These are phyloP conservation scores for Hypoxylon sp. DNA, from an alignment of 2,329 filamentous ascomycete genomes.

Conservation along the genomic window DNA sequence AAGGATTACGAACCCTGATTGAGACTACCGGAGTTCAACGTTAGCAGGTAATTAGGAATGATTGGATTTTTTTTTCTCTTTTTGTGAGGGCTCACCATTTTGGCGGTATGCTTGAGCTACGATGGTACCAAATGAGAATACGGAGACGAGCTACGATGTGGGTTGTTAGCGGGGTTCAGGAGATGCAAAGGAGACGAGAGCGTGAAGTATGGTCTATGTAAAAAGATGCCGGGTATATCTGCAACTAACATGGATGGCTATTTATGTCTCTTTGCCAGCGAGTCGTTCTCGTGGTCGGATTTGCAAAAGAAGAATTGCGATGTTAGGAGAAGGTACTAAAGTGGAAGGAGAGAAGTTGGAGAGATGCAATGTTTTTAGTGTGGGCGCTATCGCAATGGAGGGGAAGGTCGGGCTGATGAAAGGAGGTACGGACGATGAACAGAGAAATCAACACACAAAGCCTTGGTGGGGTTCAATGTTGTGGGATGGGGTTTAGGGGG, in stretches of 20 bases:
- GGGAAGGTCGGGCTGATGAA: slow-evolving; percentile 51
- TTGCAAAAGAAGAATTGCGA: slow-evolving; percentile 37
- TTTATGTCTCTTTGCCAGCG: slow-evolving; percentile 22
- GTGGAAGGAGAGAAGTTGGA: slow-evolving; percentile 43
- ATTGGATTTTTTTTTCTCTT: slow-evolving; percentile 13
- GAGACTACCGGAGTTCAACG: slow-evolving; percentile 65
- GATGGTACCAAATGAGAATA: slow-evolving; percentile 45
- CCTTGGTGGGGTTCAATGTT: slow-evolving; percentile 48
- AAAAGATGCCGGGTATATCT: slow-evolving; percentile 21
- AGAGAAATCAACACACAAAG: slow-evolving; percentile 46
- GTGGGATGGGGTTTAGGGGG: slow-evolving; percentile 27
- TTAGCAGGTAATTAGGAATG: slow-evolving; percentile 36
- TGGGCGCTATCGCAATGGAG: slow-evolving; percentile 54
- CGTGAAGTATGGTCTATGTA: slow-evolving; percentile 26
- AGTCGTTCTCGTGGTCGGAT: slow-evolving; percentile 29
- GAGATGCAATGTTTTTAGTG: slow-evolving; percentile 51
- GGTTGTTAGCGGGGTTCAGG: slow-evolving; percentile 50
- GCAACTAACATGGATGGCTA: slow-evolving; percentile 40
- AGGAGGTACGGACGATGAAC: slow-evolving; percentile 39
- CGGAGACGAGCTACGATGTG: slow-evolving; percentile 49
- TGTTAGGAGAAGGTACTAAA: slow-evolving; percentile 34
- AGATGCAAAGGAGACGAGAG: slow-evolving; percentile 18
- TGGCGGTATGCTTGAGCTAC: slow-evolving; percentile 45
- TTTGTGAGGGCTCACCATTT: slow-evolving; percentile 50
- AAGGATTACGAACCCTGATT: slow-evolving; percentile 73